Conservation (phyloP, 2,329 filamentous ascomycete species). For the Xylariaceae sp. region DNA sequence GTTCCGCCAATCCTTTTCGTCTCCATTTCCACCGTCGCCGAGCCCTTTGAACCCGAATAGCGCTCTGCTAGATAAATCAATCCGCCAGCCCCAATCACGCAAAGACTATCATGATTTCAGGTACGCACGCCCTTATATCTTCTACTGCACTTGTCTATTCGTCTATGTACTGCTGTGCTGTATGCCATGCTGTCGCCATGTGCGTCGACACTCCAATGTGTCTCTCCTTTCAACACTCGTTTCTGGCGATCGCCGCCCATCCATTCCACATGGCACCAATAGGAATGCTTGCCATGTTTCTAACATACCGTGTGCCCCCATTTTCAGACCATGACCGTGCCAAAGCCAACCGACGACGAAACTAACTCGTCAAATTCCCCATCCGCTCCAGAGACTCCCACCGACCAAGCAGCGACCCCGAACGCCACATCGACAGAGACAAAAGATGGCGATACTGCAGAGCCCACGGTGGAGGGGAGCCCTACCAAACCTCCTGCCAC, state of each 20-base stretch:
- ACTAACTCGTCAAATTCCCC: slow-evolving; percentile 26
- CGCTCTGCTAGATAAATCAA: too few species aligned
- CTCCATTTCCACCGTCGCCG: too few species aligned
- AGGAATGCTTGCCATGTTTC: slow-evolving; percentile 25
- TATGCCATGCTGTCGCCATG: not conserved
- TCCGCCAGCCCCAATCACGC: not conserved
- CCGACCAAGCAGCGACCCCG: slow-evolving; percentile 19
- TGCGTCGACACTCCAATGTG: not conserved
- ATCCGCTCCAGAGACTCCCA: slow-evolving; percentile 17
- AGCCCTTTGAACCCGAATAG: too few species aligned
- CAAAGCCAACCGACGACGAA: slow-evolving; percentile 30
- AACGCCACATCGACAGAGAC: slow-evolving; percentile 16
- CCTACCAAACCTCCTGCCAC: slow-evolving; percentile 18
- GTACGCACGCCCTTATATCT: slow-evolving; percentile 6
- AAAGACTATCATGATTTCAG: slow-evolving; percentile 16
- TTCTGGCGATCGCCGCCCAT: slow-evolving; percentile 13
- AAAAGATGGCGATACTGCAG: slow-evolving; percentile 12
- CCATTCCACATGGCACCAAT: not conserved
- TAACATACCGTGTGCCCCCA: not conserved
- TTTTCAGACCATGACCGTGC: slow-evolving; percentile 31
- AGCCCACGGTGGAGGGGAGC: slow-evolving; percentile 19
- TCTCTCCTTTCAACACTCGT: not conserved
- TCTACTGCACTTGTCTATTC: not conserved
- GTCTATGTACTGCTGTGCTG: not conserved
- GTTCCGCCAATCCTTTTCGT: too few species aligned